Evolutionary conservation across 805 yeast genomes (phyloP), one percentile per base, ranked within the genome.

Genomic region (Ogataea ganodermae): DNA sequence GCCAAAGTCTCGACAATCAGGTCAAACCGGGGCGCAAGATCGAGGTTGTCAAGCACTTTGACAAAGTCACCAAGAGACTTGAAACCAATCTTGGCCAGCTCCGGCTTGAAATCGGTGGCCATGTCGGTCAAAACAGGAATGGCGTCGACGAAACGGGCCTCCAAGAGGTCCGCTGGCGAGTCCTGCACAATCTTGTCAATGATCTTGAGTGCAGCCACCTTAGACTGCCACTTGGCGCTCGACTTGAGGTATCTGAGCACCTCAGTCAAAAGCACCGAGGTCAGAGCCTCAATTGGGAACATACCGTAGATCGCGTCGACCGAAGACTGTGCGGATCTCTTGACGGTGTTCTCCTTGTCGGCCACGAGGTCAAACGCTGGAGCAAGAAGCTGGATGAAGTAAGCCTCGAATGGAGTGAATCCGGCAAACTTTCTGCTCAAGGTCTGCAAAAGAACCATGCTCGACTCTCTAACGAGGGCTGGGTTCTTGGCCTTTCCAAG

Each of bases 81-180:
- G 58, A 83, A 71, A 56, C 97, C 98, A 49, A 81, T 89, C 58
- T 86, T 83, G 22, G 97, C 90, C 48, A 94, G 77, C 70, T 92
- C 99, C 2, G 97, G 97, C 74, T 92, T 92, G 79, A 94, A 89
- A 67, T 92, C 99, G 48, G 96, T 92, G 55, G 96, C 81, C 71
- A 84, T 79, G 69, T 89, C 96, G 27, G 96, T 89, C 60, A 92
- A 76, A 8, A 86, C 78, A 31, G 99, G 98, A 27, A 92, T 81
- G 3, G 89, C 79, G 46, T 78, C 79, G 51, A 83, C 82, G 68
- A 92, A 92, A 57, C 84, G 82, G 63, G 84, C 66, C 69, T 92
- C 97, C 57, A 92, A 73, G 59, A 88, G 76, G 70, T 94, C 98
- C 32, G 85, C 80, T 48, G 97, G 94, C 35, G 86, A 82, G 42